phyloP scores from a whole-genome alignment of 805 yeast species.

The Suhomyces pyralidae region DNA sequence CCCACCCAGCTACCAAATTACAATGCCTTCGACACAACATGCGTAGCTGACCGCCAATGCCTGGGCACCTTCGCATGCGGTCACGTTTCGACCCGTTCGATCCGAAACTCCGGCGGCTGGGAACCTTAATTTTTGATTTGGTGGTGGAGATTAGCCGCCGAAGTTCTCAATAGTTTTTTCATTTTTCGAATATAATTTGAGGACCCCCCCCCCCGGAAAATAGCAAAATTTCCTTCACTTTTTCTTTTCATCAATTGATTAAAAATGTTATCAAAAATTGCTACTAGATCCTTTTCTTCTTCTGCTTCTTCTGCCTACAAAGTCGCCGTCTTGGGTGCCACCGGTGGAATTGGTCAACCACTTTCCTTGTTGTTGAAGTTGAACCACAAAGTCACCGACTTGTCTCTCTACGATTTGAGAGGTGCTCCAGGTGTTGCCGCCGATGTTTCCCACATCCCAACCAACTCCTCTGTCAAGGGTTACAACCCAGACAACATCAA shows the following conservation, averaged over 20 bases:
- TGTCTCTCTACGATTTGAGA: slow-evolving; percentile 83
- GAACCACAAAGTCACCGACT: slow-evolving; percentile 82
- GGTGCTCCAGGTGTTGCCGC: slow-evolving; percentile 98
- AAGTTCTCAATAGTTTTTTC: background rate
- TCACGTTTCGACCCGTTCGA: background rate
- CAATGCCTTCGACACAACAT: background rate
- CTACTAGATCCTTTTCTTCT: slow-evolving; percentile 65
- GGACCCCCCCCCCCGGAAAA: slow-evolving; percentile 1
- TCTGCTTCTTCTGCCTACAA: slow-evolving; percentile 63
- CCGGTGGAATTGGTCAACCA: slow-evolving; percentile 94
- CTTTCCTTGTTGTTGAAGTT: slow-evolving; percentile 78
- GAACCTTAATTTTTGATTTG: background rate
- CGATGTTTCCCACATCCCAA: slow-evolving; percentile 90
- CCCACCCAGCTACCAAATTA: background rate
- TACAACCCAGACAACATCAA: slow-evolving; percentile 77
- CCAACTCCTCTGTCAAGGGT: slow-evolving; percentile 85
- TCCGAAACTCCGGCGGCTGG: background rate
- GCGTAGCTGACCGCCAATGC: background rate
- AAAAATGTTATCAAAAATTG: slow-evolving; percentile 54
- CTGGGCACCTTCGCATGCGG: background rate
- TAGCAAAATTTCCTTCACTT: background rate
- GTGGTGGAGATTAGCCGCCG: background rate
- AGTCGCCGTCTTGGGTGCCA: slow-evolving; percentile 78
- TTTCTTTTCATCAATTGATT: background rate
- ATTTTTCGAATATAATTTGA: slow-evolving; percentile 1